A percentile compares a stretch with the other conserved stretches of the same genome.
Evolutionary conservation across 768 basidiomycete genomes (phyloP).

Genomic region (Suillus subaureus): DNA sequence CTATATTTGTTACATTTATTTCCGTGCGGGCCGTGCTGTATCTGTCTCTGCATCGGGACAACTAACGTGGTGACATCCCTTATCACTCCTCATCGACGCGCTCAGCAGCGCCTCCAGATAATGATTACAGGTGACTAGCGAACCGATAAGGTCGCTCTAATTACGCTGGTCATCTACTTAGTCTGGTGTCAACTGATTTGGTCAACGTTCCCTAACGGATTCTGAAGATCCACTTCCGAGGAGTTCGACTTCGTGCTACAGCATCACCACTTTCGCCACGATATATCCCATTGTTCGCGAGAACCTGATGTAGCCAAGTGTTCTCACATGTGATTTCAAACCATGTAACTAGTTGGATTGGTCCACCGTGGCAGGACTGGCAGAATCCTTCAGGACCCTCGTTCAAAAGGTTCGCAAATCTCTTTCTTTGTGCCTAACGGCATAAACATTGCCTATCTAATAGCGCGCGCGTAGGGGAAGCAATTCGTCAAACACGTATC

Average conservation of each 20-base stretch:
- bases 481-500: background rate
- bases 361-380: background rate
- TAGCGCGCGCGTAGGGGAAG: background rate
- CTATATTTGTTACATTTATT: conserved; percentile 6
- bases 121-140: background rate
- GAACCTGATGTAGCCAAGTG: background rate
- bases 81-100: background rate
- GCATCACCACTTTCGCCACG: background rate
- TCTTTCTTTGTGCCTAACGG: background rate
- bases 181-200: background rate
- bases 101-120: background rate
- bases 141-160: background rate
- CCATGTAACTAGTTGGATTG: background rate
- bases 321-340: background rate
- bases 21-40: background rate
- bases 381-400: background rate
- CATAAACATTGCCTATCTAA: background rate
- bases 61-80: background rate
- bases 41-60: background rate
- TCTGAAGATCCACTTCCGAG: background rate
- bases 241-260: background rate
- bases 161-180: background rate
- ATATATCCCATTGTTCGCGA: background rate
- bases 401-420: background rate
- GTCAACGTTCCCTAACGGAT: background rate